Base-by-base conservation (phyloP, 164 flowering plant species). In the Stephania yunnanensis region DNA sequence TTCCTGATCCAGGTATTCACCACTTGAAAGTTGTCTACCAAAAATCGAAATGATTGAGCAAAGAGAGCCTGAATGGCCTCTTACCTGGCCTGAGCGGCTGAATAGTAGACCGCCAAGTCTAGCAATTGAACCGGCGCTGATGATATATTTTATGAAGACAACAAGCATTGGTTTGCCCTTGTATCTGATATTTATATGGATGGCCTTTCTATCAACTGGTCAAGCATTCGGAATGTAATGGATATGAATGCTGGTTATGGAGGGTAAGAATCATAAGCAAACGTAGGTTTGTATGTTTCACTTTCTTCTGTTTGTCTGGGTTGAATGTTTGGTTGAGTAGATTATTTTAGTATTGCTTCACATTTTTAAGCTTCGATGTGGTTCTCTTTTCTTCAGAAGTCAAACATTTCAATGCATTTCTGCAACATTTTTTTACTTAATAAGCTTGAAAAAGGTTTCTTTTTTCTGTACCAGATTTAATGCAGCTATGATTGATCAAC, bases 171-270 rank as follows among this genome's bases (percentile, higher is more conserved):
- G 98, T 78, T 85, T 64, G 82, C 81, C 11, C 83, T 88, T 69
- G 92, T 93, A 25, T 84, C 90, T 12, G 88, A 91, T 65, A 87
- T 87, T 68, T 95, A 95, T 80, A 64, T 89, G 72, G 78, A 84
- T 22, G 84, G 84, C 65, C 87, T 89, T 75, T 82, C 79, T 29
- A 82, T 93, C 71, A 90, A 88, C 76, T 95, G 97, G 97, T 82
- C 93, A 25, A 82, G 76, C 22, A 83, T 93, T 78, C 81, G 97
- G 73, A 96, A 96, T 82, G 89, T 96, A 46, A 90, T 96, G 98
- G 99, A 96, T 77, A 93, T 96, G 98, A 96, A 89, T 87, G 94
- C 99, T 71, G 91, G 87, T 76, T 91, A 84, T 86, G 99, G 97
- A 84, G 99, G 99, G 97, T 95, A 87, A 87, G 85, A 46, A 53